A percentile compares a stretch with the other conserved stretches of the same genome.
phyloP scores from a whole-genome alignment of 1,139 yeast species.

The Wickerhamomyces sp. region DNA sequence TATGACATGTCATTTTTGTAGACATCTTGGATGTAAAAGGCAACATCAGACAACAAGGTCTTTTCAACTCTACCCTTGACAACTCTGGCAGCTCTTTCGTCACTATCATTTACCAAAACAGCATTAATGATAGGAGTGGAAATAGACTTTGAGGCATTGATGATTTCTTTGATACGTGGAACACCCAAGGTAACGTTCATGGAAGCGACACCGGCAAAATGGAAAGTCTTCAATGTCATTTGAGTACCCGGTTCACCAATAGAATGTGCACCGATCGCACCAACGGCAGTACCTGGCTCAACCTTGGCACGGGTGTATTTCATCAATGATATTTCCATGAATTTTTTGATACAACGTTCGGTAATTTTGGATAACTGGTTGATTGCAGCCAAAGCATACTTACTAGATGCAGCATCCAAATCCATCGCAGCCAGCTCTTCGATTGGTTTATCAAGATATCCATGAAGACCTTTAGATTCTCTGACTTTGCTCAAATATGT shows the following conservation, averaged over 20 bases:
- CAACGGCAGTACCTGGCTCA: slow-evolving; percentile 99
- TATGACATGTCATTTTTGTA: slow-evolving; percentile 77
- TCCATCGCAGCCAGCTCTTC: slow-evolving; percentile 36
- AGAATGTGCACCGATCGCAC: slow-evolving; percentile 98
- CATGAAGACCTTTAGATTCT: slow-evolving; percentile 44
- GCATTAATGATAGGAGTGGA: slow-evolving; percentile 97
- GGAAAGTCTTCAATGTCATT: slow-evolving; percentile 98
- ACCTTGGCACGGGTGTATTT: slow-evolving; percentile 90
- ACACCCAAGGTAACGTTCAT: slow-evolving; percentile 99
- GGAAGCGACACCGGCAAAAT: slow-evolving; percentile 98
- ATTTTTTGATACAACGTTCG: slow-evolving; percentile 51
- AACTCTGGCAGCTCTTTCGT: slow-evolving; percentile 97
- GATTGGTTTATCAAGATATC: slow-evolving; percentile 39
- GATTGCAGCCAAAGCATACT: slow-evolving; percentile 43
- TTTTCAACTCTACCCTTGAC: slow-evolving; percentile 97
- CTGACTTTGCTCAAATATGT: slow-evolving; percentile 51
- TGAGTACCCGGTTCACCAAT: slow-evolving; percentile 99
- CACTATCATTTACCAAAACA: slow-evolving; percentile 84
- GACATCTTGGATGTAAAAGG: slow-evolving; percentile 88
- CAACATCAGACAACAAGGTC: slow-evolving; percentile 81
- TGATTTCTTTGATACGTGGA: slow-evolving; percentile 97
- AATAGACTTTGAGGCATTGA: slow-evolving; percentile 91
- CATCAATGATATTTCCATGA: slow-evolving; percentile 69
- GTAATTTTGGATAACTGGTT: slow-evolving; percentile 75
- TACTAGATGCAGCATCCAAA: slow-evolving; percentile 38